A percentile compares a stretch with the other conserved stretches of the same genome.
These are phyloP conservation scores for Cochlearia excelsa DNA, from an alignment of 345 rosid species.

Conservation along the genomic window DNA sequence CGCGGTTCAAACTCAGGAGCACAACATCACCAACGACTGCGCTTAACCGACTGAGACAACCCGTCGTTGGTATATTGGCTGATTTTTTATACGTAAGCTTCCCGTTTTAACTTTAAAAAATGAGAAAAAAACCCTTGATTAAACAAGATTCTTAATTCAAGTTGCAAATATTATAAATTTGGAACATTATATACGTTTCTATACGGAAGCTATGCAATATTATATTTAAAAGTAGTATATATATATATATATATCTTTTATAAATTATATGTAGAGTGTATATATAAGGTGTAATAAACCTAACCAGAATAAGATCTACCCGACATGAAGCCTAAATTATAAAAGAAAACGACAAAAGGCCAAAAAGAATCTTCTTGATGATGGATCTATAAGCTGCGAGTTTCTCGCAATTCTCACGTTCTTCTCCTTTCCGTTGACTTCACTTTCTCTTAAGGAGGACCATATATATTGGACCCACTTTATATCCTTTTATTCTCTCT, in stretches of 20 bases:
- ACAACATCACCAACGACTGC: too few species aligned
- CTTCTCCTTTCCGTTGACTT: slow-evolving; percentile 20
- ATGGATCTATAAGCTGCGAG: slow-evolving; percentile 20
- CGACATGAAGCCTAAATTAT: background rate
- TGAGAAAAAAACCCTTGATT: background rate
- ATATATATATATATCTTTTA: too few species aligned
- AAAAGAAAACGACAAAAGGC: too few species aligned
- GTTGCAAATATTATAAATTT: too few species aligned
- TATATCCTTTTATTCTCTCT: background rate
- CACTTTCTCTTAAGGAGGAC: slow-evolving; percentile 6
- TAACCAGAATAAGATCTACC: slow-evolving; percentile 30
- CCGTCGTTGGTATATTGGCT: background rate
- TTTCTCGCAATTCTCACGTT: slow-evolving; percentile 32
- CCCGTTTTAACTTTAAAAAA: background rate
- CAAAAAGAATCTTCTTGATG: too few species aligned
- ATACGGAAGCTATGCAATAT: too few species aligned
- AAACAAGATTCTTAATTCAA: too few species aligned
- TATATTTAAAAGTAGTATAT: too few species aligned
- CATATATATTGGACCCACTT: slow-evolving; percentile 9
- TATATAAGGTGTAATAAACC: background rate
- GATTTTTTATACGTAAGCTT: background rate
- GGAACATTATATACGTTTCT: too few species aligned
- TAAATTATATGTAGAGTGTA: too few species aligned
- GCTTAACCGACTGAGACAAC: too few species aligned
- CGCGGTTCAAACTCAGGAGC: too few species aligned